Conservation (phyloP, 164 flowering plant species). For the Magnolia changhungtana region DNA sequence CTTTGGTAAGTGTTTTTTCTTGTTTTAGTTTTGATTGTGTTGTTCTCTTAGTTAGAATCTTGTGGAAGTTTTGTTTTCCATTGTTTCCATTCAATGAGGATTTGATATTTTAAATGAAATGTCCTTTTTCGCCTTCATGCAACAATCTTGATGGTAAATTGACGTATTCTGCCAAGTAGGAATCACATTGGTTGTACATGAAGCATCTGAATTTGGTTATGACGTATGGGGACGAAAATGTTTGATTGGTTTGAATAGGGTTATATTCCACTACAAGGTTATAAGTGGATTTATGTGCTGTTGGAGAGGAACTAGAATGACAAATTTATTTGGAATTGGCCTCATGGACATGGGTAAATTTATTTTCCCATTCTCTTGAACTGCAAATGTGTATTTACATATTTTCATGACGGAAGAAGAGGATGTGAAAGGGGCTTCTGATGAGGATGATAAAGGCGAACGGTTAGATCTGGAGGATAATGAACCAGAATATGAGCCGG, state of each 20-base stretch:
- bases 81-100: too few relatives aligned
- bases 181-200: too few relatives aligned
- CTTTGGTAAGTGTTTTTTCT: too few relatives aligned
- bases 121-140: too few relatives aligned
- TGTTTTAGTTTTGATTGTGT: too few relatives aligned
- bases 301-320: not conserved
- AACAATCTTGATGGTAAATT: too few relatives aligned
- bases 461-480: slow-evolving; percentile 79
- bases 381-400: slow-evolving; percentile 3
- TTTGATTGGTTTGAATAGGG: not conserved
- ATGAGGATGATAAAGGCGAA: slow-evolving; percentile 70
- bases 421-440: slow-evolving; percentile 56
- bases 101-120: too few relatives aligned
- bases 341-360: not conserved
- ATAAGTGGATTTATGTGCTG: not conserved
- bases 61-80: too few relatives aligned
- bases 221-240: not conserved
- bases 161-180: too few relatives aligned
- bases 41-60: too few relatives aligned
- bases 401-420: slow-evolving; percentile 48
- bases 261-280: not conserved
- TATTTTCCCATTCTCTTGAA: not conserved
- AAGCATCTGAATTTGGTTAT: not conserved
- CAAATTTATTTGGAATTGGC: not conserved
- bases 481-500: slow-evolving; percentile 73